Evolutionary conservation across 2,329 filamentous ascomycete genomes (phyloP), one percentile per base, ranked within the genome.

Genomic region (Paracamarosporium sp.): DNA sequence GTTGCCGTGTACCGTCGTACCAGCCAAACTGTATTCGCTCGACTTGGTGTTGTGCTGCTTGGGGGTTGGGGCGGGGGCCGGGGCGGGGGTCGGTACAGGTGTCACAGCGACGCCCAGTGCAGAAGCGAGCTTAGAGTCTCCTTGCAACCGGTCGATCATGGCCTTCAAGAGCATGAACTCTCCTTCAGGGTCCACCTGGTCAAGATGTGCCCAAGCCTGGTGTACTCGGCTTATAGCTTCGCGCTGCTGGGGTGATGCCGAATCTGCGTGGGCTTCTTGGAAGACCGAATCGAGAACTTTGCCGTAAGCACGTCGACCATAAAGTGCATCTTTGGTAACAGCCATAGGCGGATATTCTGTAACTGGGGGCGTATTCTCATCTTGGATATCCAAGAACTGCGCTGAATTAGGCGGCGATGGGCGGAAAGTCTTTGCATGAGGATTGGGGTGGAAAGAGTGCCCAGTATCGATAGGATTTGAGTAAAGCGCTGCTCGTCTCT

Each of bases 171-270:
- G 83, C 64, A 96, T 88, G 68, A 94, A 95, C 38, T 93, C 87
- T 17, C 93, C 93, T 73, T 97, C 94, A 0, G 94, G 94, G 69
- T 99, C 94, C 28, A 94, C 83, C 43, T 91, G 87, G 74, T 98
- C 92, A 30, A 99, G 83, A 12, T 88, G 85, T 4, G 89, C 90
- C 82, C 95, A 96, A 0, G 94, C 93, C 73, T 96, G 91, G 0
- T 91, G 92, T 12, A 97, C 83, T 62, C 88, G 87, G 2, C 90
- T 91, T 28, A 98, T 84, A 0, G 92, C 92, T 67, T 97, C 92
- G 33, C 93, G 86, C 75, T 95, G 96, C n/a, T 81, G 80, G 52
- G 85, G 81, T 35, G 84, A 84, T 7, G 81, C 84, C 0, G 86
- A 97, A 54, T 94, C 91, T n/a, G 92, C 90, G 69, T 96, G 88